These are phyloP conservation scores for Epichloe scottii DNA, from an alignment of 2,329 filamentous ascomycete species.

Conservation along the genomic window DNA sequence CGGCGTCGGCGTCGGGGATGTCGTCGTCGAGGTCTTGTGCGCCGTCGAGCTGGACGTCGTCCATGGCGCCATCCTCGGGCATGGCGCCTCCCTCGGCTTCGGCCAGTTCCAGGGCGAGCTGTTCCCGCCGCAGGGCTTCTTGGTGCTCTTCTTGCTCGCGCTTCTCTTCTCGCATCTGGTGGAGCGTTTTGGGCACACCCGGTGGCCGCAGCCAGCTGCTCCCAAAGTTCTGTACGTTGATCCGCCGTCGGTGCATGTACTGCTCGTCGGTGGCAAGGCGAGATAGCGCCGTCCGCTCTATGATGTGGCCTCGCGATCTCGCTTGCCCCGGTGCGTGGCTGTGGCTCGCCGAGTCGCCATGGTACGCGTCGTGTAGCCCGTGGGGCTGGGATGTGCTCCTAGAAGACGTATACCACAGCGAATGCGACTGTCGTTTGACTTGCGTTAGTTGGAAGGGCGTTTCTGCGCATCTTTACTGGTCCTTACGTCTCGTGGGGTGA, in stretches of 20 bases:
- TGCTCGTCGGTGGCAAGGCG: constrained; percentile 66
- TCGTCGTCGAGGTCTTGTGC: constrained; percentile 58
- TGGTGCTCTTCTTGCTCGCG: constrained; percentile 80
- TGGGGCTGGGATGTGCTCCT: constrained; percentile 32
- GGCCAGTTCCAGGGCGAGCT: constrained; percentile 60
- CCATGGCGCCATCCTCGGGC: constrained; percentile 36
- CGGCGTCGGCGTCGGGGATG: constrained; percentile 48
- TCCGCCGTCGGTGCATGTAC: constrained; percentile 60
- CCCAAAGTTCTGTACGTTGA: constrained; percentile 77
- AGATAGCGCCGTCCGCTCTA: constrained; percentile 51
- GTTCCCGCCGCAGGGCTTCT: constrained; percentile 58
- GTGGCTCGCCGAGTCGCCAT: constrained; percentile 15
- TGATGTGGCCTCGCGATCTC: constrained; percentile 30
- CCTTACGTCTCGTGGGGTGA: constrained; percentile 58
- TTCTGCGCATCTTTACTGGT: not conserved
- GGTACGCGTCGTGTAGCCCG: constrained; percentile 21
- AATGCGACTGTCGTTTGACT: constrained; percentile 43
- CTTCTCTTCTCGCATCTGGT: constrained; percentile 81
- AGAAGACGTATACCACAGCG: constrained; percentile 60
- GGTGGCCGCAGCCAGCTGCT: constrained; percentile 83
- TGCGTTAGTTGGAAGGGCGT: not conserved
- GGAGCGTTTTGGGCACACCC: constrained; percentile 76
- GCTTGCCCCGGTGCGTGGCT: constrained; percentile 20
- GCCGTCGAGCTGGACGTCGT: constrained; percentile 43
- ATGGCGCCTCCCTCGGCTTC: constrained; percentile 39